These are phyloP conservation scores for Leccinum obscurum DNA, from an alignment of 768 basidiomycete species.

Conservation along the genomic window DNA sequence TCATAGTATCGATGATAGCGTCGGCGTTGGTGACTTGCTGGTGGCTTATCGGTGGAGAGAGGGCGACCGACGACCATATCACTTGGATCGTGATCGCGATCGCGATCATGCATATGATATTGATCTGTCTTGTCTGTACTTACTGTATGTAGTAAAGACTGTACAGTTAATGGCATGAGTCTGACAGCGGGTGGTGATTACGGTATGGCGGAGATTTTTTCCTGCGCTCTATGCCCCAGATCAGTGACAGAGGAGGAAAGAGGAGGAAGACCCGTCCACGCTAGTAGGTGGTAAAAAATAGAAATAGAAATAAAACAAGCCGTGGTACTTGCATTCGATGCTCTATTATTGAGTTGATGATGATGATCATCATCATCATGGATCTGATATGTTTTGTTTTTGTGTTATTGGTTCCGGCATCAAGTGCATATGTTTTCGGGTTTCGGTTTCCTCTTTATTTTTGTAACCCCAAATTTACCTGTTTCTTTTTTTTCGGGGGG, in stretches of 20 bases:
- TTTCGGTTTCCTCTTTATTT: neutral
- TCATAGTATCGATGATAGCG: conserved; percentile 8
- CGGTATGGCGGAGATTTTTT: conserved; percentile 21
- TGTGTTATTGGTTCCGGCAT: neutral
- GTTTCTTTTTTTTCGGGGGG: neutral
- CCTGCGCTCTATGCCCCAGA: conserved; percentile 28
- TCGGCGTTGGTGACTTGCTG: neutral
- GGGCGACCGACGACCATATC: neutral
- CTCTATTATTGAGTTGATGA: neutral
- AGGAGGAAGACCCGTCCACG: neutral
- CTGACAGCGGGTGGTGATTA: conserved; percentile 22
- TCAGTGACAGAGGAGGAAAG: neutral
- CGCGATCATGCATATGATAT: neutral
- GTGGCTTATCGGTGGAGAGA: conserved; percentile 21
- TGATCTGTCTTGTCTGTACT: neutral
- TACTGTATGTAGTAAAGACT: neutral
- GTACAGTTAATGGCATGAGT: neutral
- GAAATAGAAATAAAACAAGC: conserved; percentile 4
- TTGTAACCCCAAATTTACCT: neutral
- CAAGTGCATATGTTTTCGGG: neutral
- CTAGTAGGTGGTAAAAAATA: neutral
- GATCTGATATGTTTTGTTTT: conserved; percentile 4
- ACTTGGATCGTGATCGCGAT: neutral
- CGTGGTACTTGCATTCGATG: conserved; percentile 10
- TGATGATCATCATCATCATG: conserved; percentile 15